Percentiles rank a stretch among this genome's conserved stretches.
phyloP scores from a whole-genome alignment of 441 rosid species.

The Syzygium syzygioides region DNA sequence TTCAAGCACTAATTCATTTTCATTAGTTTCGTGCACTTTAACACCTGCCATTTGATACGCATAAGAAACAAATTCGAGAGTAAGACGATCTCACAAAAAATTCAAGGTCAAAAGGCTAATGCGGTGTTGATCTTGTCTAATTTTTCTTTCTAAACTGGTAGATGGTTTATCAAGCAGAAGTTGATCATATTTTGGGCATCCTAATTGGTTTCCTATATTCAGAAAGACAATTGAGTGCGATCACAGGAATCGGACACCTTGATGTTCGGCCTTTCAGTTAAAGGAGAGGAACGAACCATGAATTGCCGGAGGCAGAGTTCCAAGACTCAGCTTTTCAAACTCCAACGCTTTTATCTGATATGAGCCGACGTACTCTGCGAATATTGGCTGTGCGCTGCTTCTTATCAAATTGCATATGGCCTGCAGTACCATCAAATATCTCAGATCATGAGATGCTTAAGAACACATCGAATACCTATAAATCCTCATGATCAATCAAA shows the following conservation, averaged over 20 bases:
- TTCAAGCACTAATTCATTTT: slow-evolving; percentile 72
- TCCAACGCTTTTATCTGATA: slow-evolving; percentile 52
- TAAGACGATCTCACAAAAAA: background rate
- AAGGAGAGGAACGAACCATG: slow-evolving; percentile 37
- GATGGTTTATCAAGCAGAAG: background rate
- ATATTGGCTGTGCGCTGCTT: slow-evolving; percentile 48
- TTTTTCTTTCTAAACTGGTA: background rate
- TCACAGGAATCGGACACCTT: background rate
- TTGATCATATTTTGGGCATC: background rate
- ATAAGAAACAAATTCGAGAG: background rate
- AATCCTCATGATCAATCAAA: background rate
- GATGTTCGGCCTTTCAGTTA: background rate
- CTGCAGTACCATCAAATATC: slow-evolving; percentile 14
- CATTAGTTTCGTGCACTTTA: slow-evolving; percentile 73
- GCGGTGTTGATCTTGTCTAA: background rate
- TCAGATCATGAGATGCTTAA: background rate
- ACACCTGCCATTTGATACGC: slow-evolving; percentile 45
- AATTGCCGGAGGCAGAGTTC: slow-evolving; percentile 65
- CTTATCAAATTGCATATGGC: slow-evolving; percentile 53
- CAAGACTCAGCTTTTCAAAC: slow-evolving; percentile 61
- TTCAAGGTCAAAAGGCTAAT: background rate
- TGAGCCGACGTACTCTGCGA: slow-evolving; percentile 54
- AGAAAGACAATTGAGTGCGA: background rate
- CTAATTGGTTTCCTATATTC: background rate
- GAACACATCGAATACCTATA: background rate